Evolutionary conservation across 129 eudicot species (phyloP), one percentile per base, ranked within the genome.

Genomic region (Chrysanthemum lavandulifolium): DNA sequence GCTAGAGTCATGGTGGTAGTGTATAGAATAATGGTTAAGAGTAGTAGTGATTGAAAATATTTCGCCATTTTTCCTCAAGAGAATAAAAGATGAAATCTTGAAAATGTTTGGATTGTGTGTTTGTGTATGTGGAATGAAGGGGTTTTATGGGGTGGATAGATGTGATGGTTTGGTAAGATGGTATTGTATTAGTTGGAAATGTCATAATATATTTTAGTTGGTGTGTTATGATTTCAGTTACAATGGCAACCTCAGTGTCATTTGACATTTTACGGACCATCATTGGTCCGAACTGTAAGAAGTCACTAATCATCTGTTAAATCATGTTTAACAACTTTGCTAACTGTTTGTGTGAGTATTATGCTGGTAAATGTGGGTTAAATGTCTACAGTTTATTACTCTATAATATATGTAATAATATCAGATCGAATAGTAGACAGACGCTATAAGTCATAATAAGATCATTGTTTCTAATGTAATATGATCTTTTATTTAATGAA

Each of bases 151-250:
- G 47, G 73, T 68, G 51, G 13, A 58, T 13, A 60, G 69, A 15
- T 68, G 54, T 61, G 67, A 72, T 65, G 23, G 76, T 78, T 78
- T 78, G 82, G 82, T 72, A 68, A 61, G 48, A 72, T 78, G 78
- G 61, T 67, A 78, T 65, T 78, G 14, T 65, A 64, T 29, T 53
- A 27, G 82, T 78, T 72, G 78, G 78, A 65, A 65, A 65, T 23
- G 29, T 65, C 15, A 65, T 65, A 33, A 40, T 31, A 31, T 31
- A 31, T 8, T n/a, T 5, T 65, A 40, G 53, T 65, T 43, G 69
- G 61, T 65, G 36, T 67, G 82, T 78, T 72, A 19, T 68, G 7
- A 65, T 78, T 77, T 36, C 66, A 74, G 79, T 74, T 74, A 74
- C 1, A 15, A 18, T 54, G 79, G 79, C 79, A 65, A 57, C 57